Conservation (phyloP, 108 stramenopile species). For the Cylindrotheca fusiformis region DNA sequence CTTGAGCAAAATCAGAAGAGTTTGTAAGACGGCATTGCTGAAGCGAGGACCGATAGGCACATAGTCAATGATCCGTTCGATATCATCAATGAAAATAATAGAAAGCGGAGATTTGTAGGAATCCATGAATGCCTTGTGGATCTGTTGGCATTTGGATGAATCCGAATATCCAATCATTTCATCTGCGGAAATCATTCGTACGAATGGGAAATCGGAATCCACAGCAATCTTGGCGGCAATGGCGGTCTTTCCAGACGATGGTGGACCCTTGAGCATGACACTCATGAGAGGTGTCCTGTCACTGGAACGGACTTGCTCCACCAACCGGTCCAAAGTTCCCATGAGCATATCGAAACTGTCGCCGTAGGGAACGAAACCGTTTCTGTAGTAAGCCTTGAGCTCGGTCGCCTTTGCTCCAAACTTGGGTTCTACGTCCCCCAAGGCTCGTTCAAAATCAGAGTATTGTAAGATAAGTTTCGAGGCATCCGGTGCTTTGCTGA, state of each 20-base stretch:
- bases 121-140: slow-evolving; percentile 95
- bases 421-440: slow-evolving; percentile 91
- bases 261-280: slow-evolving; percentile 86
- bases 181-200: slow-evolving; percentile 95
- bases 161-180: slow-evolving; percentile 95
- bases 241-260: slow-evolving; percentile 94
- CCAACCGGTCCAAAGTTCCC: slow-evolving; percentile 77
- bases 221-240: slow-evolving; percentile 93
- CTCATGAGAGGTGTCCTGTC: slow-evolving; percentile 92
- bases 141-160: slow-evolving; percentile 79
- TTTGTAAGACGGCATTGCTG: slow-evolving; percentile 96
- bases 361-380: slow-evolving; percentile 95
- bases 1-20: slow-evolving; percentile 94
- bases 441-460: slow-evolving; percentile 87
- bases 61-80: slow-evolving; percentile 99
- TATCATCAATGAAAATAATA: slow-evolving; percentile 96
- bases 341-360: slow-evolving; percentile 84
- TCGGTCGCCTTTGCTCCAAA: slow-evolving; percentile 92
- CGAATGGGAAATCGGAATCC: slow-evolving; percentile 93
- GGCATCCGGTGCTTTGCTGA: slow-evolving; percentile 88
- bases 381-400: slow-evolving; percentile 88
- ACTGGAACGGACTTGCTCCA: slow-evolving; percentile 89
- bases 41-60: slow-evolving; percentile 96
- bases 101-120: slow-evolving; percentile 97
- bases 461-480: slow-evolving; percentile 77